A percentile compares a stretch with the other conserved stretches of the same genome.
These are phyloP conservation scores for Debaryomyces castellii DNA, from an alignment of 805 yeast genomes.

Conservation along the genomic window DNA sequence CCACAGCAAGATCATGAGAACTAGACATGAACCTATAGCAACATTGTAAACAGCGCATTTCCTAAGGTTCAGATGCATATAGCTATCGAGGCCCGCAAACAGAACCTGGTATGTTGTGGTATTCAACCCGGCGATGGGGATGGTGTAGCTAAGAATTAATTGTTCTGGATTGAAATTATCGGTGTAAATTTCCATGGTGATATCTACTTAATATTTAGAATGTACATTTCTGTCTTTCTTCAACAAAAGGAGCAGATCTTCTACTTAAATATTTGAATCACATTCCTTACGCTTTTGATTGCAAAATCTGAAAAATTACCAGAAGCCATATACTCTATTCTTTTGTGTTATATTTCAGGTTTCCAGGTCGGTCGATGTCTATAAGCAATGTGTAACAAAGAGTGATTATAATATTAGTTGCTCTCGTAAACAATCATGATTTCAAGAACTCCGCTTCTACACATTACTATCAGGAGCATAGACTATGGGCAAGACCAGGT, in stretches of 20 bases:
- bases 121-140: constrained; percentile 8
- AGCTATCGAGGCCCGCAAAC: constrained; percentile 13
- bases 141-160: constrained; percentile 12
- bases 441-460: too few relatives aligned
- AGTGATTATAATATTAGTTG: too few relatives aligned
- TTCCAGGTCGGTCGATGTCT: not conserved
- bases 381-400: not conserved
- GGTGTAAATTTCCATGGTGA: constrained; percentile 1
- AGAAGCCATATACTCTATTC: not conserved
- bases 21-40: constrained; percentile 15
- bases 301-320: not conserved
- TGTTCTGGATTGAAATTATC: constrained; percentile 6
- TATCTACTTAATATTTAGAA: too few relatives aligned
- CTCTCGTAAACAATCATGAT: too few relatives aligned
- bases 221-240: too few relatives aligned
- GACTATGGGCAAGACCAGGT: too few relatives aligned
- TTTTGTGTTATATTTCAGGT: not conserved
- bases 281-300: not conserved
- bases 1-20: constrained; percentile 12
- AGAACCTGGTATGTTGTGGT: constrained; percentile 7
- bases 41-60: constrained; percentile 15
- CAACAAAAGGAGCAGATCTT: too few relatives aligned
- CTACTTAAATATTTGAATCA: too few relatives aligned
- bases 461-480: too few relatives aligned
- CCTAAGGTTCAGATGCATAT: constrained; percentile 4